Percentiles rank a stretch among this genome's conserved stretches.
Conservation (phyloP, 352 stramenopile species). For the Phytophthora megakarya region DNA sequence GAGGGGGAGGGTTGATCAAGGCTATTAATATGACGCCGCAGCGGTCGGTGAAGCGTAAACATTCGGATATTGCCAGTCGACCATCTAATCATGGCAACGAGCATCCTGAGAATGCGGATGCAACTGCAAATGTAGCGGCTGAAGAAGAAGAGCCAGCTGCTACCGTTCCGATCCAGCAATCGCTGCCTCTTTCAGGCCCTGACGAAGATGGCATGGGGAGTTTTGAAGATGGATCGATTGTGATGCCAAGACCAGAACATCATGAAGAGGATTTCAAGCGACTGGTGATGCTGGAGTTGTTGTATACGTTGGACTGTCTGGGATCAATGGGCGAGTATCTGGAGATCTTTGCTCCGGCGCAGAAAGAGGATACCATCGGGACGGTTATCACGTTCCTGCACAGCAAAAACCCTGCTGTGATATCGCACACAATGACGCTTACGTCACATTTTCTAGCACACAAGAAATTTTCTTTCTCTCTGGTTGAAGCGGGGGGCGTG, state of each 20-base stretch:
- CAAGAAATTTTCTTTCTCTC: constrained; percentile 82
- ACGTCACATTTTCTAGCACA: constrained; percentile 87
- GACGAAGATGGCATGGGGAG: constrained; percentile 34
- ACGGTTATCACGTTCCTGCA: constrained; percentile 86
- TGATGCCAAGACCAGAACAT: constrained; percentile 40
- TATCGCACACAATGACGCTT: constrained; percentile 83
- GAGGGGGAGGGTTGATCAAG: constrained; percentile 19
- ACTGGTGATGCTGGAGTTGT: constrained; percentile 80
- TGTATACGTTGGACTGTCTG: constrained; percentile 86
- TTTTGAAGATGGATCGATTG: constrained; percentile 35
- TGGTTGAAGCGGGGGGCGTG: constrained; percentile 78
- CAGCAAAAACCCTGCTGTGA: constrained; percentile 79
- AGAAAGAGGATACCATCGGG: constrained; percentile 85
- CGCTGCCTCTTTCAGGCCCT: constrained; percentile 22
- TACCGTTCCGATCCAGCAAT: constrained; percentile 22
- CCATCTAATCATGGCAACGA: constrained; percentile 22
- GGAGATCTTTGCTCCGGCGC: constrained; percentile 78
- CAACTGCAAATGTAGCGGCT: constrained; percentile 16
- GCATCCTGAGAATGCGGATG: constrained; percentile 25
- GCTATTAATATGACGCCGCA: constrained; percentile 28
- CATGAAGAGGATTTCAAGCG: constrained; percentile 84
- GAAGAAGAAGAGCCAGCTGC: constrained; percentile 31
- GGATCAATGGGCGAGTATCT: constrained; percentile 86
- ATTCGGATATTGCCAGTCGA: constrained; percentile 41
- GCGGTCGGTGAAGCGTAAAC: constrained; percentile 50